phyloP scores from a whole-genome alignment of 805 yeast genomes.

The Starmerella davenportii region DNA sequence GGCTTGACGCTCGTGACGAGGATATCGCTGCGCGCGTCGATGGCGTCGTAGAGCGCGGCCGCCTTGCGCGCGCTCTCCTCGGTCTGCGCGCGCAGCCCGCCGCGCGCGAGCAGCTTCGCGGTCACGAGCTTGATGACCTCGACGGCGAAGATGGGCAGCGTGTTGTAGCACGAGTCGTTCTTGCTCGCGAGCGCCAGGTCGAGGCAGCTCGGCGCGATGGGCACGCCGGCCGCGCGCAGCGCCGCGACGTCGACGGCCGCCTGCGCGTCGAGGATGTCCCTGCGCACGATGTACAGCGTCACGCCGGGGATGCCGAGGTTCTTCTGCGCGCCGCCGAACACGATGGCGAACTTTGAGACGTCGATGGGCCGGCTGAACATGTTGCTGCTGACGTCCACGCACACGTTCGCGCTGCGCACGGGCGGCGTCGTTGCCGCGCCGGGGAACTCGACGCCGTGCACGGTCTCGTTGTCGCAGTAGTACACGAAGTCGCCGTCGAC shows the following conservation, averaged over 20 bases:
- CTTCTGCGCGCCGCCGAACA: conserved; percentile 97
- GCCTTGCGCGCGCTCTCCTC: conserved; percentile 45
- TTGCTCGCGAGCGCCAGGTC: conserved; percentile 72
- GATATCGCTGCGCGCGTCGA: conserved; percentile 48
- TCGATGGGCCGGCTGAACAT: conserved; percentile 68
- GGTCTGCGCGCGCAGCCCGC: conserved; percentile 57
- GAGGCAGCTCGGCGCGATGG: conserved; percentile 74
- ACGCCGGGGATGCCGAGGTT: conserved; percentile 95
- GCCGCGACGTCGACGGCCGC: conserved; percentile 37
- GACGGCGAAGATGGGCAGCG: conserved; percentile 83
- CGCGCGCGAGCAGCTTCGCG: conserved; percentile 39
- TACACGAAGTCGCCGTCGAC: conserved; percentile 69
- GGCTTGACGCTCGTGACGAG: conserved; percentile 50
- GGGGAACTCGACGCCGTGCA: conserved; percentile 79
- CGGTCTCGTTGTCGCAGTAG: conserved; percentile 94
- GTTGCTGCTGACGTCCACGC: conserved; percentile 85
- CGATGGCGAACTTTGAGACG: conserved; percentile 66
- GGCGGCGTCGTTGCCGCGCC: conserved; percentile 37
- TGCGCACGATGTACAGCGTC: conserved; percentile 77
- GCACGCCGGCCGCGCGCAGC: conserved; percentile 41
- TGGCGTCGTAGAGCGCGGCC: conserved; percentile 37
- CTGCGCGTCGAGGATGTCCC: conserved; percentile 39
- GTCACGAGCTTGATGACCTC: conserved; percentile 71
- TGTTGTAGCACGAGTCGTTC: conserved; percentile 87
- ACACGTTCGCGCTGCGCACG: conserved; percentile 3